phyloP scores from a whole-genome alignment of 2,329 filamentous ascomycete species.

The Chrysoporthe deuterocubensis region DNA sequence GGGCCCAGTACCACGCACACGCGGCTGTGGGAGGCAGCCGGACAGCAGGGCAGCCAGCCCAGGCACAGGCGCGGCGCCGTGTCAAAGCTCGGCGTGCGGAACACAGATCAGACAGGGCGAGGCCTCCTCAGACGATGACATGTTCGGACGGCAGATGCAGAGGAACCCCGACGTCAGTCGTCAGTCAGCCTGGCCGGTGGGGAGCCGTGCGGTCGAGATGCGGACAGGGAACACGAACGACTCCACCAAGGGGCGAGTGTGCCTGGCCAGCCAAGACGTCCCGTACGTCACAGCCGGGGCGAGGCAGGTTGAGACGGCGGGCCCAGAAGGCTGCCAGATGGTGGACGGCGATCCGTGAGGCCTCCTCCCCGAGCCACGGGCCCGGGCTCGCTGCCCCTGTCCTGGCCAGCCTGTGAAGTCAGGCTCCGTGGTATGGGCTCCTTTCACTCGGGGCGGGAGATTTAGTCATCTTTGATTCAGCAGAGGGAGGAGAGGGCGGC shows the following conservation, averaged over 20 bases:
- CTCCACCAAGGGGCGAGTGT: neutral
- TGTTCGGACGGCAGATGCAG: too few species aligned
- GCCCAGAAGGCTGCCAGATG: neutral
- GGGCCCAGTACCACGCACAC: too few species aligned
- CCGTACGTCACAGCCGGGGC: constrained; percentile 6
- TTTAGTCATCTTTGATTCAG: too few species aligned
- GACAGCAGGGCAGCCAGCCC: neutral
- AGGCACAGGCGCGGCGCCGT: neutral
- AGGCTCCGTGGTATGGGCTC: too few species aligned
- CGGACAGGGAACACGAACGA: neutral
- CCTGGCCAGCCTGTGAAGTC: too few species aligned
- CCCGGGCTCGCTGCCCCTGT: neutral
- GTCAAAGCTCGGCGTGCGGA: neutral
- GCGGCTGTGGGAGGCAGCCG: too few species aligned
- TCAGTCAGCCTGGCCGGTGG: too few species aligned
- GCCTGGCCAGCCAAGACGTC: neutral
- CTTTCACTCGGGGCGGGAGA: too few species aligned
- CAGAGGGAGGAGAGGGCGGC: too few species aligned
- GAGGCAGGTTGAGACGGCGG: constrained; percentile 6
- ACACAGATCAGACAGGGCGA: neutral
- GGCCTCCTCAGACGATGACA: neutral
- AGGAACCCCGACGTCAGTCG: too few species aligned
- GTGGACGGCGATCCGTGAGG: neutral
- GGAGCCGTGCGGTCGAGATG: neutral
- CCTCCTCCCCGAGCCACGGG: neutral